A percentile compares a stretch with the other conserved stretches of the same genome.
phyloP scores from a whole-genome alignment of 1,284 basidiomycete species.

The Wallemia mellicola region DNA sequence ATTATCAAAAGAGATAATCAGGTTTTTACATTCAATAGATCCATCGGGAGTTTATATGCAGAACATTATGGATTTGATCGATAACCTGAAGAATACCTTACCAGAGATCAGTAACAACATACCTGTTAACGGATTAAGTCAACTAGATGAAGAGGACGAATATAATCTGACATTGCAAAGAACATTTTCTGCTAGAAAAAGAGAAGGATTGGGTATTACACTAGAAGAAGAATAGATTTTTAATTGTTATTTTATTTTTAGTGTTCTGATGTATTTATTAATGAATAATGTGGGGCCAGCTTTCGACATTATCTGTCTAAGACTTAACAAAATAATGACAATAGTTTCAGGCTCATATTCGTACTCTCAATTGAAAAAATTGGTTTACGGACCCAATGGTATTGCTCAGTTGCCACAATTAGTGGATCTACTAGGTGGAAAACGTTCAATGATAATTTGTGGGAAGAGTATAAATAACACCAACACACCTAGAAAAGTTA shows the following conservation, averaged over 20 bases:
- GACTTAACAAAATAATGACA: neutral
- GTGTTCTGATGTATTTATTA: no score
- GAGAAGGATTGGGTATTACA: neutral
- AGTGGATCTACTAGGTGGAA: neutral
- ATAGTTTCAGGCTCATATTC: neutral
- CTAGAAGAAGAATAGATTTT: neutral
- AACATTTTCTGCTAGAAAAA: neutral
- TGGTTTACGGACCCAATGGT: neutral
- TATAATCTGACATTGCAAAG: neutral
- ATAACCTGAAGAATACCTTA: neutral
- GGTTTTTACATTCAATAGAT: conserved; percentile 76
- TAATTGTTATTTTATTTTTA: no score
- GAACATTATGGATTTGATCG: neutral
- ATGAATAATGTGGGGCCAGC: no score
- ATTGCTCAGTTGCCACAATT: neutral
- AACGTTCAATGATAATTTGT: neutral
- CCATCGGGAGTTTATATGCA: conserved; percentile 4
- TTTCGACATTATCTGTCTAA: neutral
- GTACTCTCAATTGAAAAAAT: neutral
- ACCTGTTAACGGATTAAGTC: neutral
- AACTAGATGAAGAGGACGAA: neutral
- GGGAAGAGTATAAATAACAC: neutral
- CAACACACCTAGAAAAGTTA: neutral
- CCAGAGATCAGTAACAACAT: neutral
- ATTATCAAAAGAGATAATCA: conserved; percentile 53